Evolutionary conservation across 2,329 filamentous ascomycete species (phyloP), one percentile per base, ranked within the genome.

Genomic region (Neospermospora avenae): DNA sequence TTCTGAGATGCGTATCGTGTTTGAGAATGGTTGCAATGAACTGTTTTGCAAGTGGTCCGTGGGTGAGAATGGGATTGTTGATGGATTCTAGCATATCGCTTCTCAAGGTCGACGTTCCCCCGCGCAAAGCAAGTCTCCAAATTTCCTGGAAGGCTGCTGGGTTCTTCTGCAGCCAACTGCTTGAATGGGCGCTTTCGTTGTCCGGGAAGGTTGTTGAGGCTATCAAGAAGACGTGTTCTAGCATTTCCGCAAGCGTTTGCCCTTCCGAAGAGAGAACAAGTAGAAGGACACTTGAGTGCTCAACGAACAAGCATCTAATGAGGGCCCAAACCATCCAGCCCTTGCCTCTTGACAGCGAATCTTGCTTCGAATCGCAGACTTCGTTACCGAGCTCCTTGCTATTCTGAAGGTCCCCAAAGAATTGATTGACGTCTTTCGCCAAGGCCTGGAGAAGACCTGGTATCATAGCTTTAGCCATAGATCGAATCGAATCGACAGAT

Each of bases 21-120:
- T 54, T 52, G 16, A 72, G 44, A 46, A 71, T 64, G 16, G 67
- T 63, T 45, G 69, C 63, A 34, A 72, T 64, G n/a, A 73, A 65
- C 6, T 37, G 60, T 45, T 58, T 63, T n/a, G 55, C 63, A 4
- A 71, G 44, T 48, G 52, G 31, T 35, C 62, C 51, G 25, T 65
- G 61, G 34, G 68, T 68, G n/a, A 70, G 58, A 7, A 71, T 48
- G 14, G 51, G 45, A 46, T 70, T 66, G 28, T 66, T 22, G 4
- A 58, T 37, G 13, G 34, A 25, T 20, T 48, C 42, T 16, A 44
- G 55, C 2, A 39, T 28, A 16, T 57, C 42, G 18, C 5, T 41
- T 41, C 24, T 49, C 22, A 57, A 22, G 22, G 31, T 44, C n/a
- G 55, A 57, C 0, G 22, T 31, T 20, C 55, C 44, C 14, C 55